Evolutionary conservation across 2,329 filamentous ascomycete genomes (phyloP).

Genomic region (Allantophomopsis lycopodina): DNA sequence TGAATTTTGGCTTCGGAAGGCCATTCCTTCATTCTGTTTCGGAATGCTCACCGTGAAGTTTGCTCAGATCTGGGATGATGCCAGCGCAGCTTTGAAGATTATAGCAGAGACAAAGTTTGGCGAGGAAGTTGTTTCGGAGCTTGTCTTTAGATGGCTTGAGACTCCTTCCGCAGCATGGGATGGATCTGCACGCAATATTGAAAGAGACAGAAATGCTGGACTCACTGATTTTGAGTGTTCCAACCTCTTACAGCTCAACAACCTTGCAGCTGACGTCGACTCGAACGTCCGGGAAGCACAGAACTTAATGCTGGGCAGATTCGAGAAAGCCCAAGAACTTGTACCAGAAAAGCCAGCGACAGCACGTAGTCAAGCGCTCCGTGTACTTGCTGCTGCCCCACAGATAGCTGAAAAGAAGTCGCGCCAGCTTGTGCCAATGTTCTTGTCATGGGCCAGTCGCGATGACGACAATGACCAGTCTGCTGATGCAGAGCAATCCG

Average conservation of each 20-base stretch:
- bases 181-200: constrained; percentile 23
- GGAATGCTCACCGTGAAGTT: constrained; percentile 79
- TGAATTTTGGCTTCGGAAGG: constrained; percentile 51
- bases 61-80: constrained; percentile 78
- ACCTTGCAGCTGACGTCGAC: constrained; percentile 34
- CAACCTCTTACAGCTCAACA: constrained; percentile 49
- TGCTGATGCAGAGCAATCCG: constrained; percentile 23
- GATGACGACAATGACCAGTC: constrained; percentile 20
- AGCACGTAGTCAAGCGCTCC: constrained; percentile 65
- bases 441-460: constrained; percentile 65
- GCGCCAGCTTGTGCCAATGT: constrained; percentile 69
- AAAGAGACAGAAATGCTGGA: constrained; percentile 22
- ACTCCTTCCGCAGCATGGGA: constrained; percentile 40
- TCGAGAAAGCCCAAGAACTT: constrained; percentile 48
- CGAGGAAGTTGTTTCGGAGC: constrained; percentile 56
- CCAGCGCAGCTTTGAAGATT: constrained; percentile 59
- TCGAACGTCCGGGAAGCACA: constrained; percentile 36
- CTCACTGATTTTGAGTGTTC: constrained; percentile 76
- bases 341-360: constrained; percentile 35
- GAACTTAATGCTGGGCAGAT: constrained; percentile 45
- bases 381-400: constrained; percentile 61
- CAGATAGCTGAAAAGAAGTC: constrained; percentile 75
- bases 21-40: constrained; percentile 74
- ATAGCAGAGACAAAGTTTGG: constrained; percentile 58
- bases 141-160: constrained; percentile 69